Base-by-base conservation (phyloP, 371 early-diverging fungal species). In the Mortierella polycephala region DNA sequence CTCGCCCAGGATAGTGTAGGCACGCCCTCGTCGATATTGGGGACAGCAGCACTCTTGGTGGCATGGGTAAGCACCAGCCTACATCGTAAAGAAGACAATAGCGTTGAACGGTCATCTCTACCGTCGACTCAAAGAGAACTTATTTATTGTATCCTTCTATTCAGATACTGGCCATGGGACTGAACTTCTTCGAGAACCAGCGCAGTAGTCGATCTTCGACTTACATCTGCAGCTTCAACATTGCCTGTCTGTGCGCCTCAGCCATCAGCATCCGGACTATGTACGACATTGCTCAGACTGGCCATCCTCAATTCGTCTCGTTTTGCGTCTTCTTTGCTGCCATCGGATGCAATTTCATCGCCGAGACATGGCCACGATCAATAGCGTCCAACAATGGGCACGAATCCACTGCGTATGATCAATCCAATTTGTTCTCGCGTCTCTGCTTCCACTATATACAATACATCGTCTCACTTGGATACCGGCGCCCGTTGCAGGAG, bases 401-500 rank as follows among this genome's bases (percentile, higher is more conserved):
- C 37, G 53, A 64, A 12, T 46, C 72, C 5, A 72, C 66, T 20
- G 60, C 62, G 1, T 73, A 72, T n/a, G 80, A 79, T 40, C 69
- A 54, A 18, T 20, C 80, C 62, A 79, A 79, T 53, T 41, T 72
- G 42, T 66, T 79, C 42, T 79, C 80, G 20, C 72, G 70, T 3
- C 45, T 62, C 40, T 57, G 44, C 20, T 79, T 79, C 62, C 57
- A 72, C 37, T 79, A 61, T 55, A 12, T 79, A 56, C 73, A 79
- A 30, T 54, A 44, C 6, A 44, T 66, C 52, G 56, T 79, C 21
- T 56, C 56, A 5, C 42, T 39, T 5, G 80, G 80, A 1, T 73
- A 69, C 40, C 62, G 69, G 5, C 64, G 23, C 9, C 55, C 64
- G 1, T 23, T 79, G 4, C 23, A 55, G 6, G 59, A 57, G 6